Base-by-base conservation (phyloP, 257 asterid species). In the Solanum piurae region DNA sequence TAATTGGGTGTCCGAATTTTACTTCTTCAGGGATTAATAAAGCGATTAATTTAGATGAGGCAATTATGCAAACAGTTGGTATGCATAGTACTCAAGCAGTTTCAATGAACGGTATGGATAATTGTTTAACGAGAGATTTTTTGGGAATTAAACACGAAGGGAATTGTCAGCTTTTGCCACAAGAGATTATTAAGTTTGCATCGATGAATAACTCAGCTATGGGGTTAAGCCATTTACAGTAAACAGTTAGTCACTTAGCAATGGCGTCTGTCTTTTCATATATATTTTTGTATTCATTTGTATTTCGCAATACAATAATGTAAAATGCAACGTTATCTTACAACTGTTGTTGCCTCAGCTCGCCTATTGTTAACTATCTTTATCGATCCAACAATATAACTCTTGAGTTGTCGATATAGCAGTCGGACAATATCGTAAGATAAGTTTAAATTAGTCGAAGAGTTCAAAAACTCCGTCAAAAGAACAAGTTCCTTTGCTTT, bases 71-170 rank as follows among this genome's bases (percentile, higher is more conserved):
- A 40, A 29, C 85, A 80, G 84, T 77, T 77, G 36, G 85, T 36
- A 46, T 80, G 85, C 68, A 46, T 8, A 16, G 6, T 31, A 27
- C 38, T 72, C 60, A 40, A 4, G 33, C 69, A 86, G 76, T 23
- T 72, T 18, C 14, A 66, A 25, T 7, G 16, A 86, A 85, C 21
- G 88, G 85, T 4, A 87, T 88, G 6, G 83, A 49, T 46, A 82
- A 82, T 82, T 55, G 96, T 29, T 60, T 94, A 84, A 96, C 98
- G 9, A 92, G 99, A 88, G 99, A 96, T 77, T 96, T 96, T 91
- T 96, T 96, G 5, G 98, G 98, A 16, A 88, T 96, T 92, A 95
- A 94, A 73, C 93, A 93, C 62, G 94, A 91, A 21, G 94, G 89
- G 25, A 94, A 91, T 12, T 91, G 94, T 44, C 92, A 90, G 58